These are phyloP conservation scores for Sisymbrium irio DNA, from an alignment of 345 rosid species.

Conservation along the genomic window DNA sequence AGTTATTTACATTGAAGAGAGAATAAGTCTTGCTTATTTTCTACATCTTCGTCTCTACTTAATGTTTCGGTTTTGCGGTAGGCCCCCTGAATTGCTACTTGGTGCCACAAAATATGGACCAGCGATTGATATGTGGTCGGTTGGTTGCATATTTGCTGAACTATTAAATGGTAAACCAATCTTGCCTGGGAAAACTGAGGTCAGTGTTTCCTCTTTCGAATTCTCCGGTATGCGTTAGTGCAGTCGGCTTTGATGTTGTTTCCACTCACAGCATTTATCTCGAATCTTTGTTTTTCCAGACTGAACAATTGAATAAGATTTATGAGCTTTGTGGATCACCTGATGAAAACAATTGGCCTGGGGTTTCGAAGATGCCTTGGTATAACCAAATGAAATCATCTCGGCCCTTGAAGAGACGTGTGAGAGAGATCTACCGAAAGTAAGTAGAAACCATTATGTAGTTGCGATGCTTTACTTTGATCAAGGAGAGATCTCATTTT, in stretches of 20 bases:
- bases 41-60: not conserved
- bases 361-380: slow-evolving; percentile 60
- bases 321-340: slow-evolving; percentile 73
- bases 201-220: slow-evolving; percentile 13
- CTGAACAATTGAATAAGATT: slow-evolving; percentile 61
- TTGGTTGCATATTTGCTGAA: slow-evolving; percentile 96
- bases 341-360: slow-evolving; percentile 68
- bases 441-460: slow-evolving; percentile 40
- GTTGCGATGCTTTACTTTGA: not conserved
- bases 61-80: slow-evolving; percentile 19
- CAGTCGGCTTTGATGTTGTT: not conserved
- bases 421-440: slow-evolving; percentile 76
- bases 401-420: slow-evolving; percentile 60
- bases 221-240: not conserved
- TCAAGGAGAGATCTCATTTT: slow-evolving; percentile 12
- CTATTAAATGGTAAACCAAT: slow-evolving; percentile 87
- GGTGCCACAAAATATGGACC: slow-evolving; percentile 96
- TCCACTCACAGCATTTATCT: not conserved
- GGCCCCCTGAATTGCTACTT: slow-evolving; percentile 96
- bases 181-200: slow-evolving; percentile 94
- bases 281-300: slow-evolving; percentile 31
- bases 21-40: not conserved
- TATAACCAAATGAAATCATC: slow-evolving; percentile 56
- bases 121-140: slow-evolving; percentile 98
- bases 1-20: not conserved